Conservation (phyloP, 169 alveolate species). For the Plasmodium gaboni region DNA sequence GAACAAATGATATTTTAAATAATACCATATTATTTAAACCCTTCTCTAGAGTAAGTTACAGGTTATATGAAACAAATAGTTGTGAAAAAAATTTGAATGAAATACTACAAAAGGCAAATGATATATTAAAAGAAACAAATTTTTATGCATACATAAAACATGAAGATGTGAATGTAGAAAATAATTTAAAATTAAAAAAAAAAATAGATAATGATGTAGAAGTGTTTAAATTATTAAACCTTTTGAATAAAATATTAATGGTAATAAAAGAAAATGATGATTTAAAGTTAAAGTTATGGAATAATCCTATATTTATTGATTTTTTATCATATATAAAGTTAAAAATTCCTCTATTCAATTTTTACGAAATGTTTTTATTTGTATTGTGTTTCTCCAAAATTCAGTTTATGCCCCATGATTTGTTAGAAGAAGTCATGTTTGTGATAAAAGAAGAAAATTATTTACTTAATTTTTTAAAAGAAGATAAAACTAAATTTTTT, state of each 20-base stretch:
- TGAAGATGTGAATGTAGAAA: not conserved
- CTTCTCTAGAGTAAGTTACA: not conserved
- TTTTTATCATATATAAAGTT: conserved; percentile 27
- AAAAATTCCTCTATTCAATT: conserved; percentile 47
- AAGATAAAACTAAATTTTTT: conserved; percentile 28
- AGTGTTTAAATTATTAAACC: conserved; percentile 24
- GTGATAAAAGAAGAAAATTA: conserved; percentile 13
- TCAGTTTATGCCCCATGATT: conserved; percentile 67
- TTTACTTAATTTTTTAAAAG: conserved; percentile 23
- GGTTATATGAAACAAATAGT: not conserved
- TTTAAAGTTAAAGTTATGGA: conserved; percentile 36
- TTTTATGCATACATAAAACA: conserved; percentile 31
- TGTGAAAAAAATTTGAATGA: conserved; percentile 7
- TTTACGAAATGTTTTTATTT: conserved; percentile 53
- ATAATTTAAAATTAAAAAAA: conserved; percentile 3
- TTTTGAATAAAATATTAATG: conserved; percentile 51
- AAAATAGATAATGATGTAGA: conserved; percentile 37
- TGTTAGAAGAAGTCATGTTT: conserved; percentile 22
- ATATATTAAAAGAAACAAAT: conserved; percentile 44
- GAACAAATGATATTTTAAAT: not conserved
- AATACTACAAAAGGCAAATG: conserved; percentile 16
- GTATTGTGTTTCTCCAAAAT: conserved; percentile 70
- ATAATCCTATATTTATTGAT: conserved; percentile 28
- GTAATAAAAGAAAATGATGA: conserved; percentile 36
- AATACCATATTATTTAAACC: not conserved